phyloP scores from a whole-genome alignment of 1,139 yeast genomes.

The Nakaseomyces nivariensis region DNA sequence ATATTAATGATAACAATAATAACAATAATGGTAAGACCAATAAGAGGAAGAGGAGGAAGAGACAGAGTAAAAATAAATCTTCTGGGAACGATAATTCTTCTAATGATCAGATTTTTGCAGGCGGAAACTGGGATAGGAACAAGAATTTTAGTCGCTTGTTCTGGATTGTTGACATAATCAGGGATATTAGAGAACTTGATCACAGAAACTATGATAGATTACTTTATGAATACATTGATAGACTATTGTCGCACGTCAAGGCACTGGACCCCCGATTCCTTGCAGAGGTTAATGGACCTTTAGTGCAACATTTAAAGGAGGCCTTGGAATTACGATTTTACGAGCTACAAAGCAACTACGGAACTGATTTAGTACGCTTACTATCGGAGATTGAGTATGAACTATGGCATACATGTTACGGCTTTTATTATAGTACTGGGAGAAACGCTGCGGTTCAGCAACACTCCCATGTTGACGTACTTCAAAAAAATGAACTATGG shows the following conservation, averaged over 20 bases:
- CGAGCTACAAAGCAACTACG: not conserved
- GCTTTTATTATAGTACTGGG: not conserved
- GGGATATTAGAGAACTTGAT: not conserved
- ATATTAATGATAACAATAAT: no score
- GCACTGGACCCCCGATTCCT: not conserved
- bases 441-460: no score
- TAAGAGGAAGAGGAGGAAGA: not conserved
- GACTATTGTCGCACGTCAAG: not conserved
- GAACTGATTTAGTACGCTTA: not conserved
- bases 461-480: no score
- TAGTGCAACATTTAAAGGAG: not conserved
- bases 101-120: not conserved
- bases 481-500: no score
- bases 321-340: not conserved
- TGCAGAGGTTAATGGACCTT: not conserved
- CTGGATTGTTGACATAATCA: not conserved
- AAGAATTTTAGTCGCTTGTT: not conserved
- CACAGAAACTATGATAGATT: not conserved
- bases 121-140: not conserved
- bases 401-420: not conserved
- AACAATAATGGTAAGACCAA: no score
- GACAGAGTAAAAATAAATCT: not conserved
- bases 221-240: not conserved
- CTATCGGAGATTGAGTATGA: not conserved
- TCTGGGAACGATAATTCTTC: not conserved